Percentiles rank a stretch among this genome's conserved stretches.
These are phyloP conservation scores for Chloroidium sp. DNA, from an alignment of 163 green algal species.

Conservation along the genomic window DNA sequence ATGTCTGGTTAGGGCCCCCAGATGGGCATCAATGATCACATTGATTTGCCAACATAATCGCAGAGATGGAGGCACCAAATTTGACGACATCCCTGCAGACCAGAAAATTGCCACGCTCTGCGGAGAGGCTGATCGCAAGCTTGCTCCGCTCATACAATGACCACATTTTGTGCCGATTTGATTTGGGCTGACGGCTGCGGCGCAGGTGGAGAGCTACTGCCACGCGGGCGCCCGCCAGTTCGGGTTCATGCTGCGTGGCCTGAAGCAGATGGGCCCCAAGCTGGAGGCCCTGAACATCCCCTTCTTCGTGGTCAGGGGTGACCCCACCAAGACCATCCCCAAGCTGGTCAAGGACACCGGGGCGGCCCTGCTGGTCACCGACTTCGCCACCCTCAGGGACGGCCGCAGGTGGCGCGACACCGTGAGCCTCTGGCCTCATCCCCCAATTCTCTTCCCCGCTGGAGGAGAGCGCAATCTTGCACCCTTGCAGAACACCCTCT, in stretches of 20 bases:
- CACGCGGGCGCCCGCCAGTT: slow-evolving; percentile 81
- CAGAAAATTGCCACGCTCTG: background rate
- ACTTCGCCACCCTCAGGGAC: slow-evolving; percentile 79
- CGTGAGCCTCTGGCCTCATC: slow-evolving; percentile 25
- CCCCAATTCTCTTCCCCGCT: too few relatives aligned
- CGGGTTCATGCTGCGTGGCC: slow-evolving; percentile 87
- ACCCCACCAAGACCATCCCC: slow-evolving; percentile 68
- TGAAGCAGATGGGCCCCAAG: slow-evolving; percentile 59
- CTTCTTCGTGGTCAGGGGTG: slow-evolving; percentile 85
- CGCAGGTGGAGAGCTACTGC: slow-evolving; percentile 54
- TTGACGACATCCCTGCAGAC: background rate
- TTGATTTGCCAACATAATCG: background rate
- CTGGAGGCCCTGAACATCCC: slow-evolving; percentile 68
- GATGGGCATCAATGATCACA: background rate
- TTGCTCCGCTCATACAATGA: background rate
- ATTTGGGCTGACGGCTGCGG: background rate
- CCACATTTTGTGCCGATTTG: too few relatives aligned
- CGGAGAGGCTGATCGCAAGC: background rate
- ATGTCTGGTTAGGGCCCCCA: background rate
- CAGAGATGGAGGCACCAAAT: background rate
- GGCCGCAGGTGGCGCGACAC: slow-evolving; percentile 61
- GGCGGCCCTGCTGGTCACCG: slow-evolving; percentile 77
- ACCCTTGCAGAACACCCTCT: too few relatives aligned
- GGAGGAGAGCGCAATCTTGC: too few relatives aligned
- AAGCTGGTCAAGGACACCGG: slow-evolving; percentile 42